Percentiles rank a stretch among this genome's conserved stretches.
Evolutionary conservation across 208 protist genomes (phyloP).

Genomic region (Phytomonas sp.): DNA sequence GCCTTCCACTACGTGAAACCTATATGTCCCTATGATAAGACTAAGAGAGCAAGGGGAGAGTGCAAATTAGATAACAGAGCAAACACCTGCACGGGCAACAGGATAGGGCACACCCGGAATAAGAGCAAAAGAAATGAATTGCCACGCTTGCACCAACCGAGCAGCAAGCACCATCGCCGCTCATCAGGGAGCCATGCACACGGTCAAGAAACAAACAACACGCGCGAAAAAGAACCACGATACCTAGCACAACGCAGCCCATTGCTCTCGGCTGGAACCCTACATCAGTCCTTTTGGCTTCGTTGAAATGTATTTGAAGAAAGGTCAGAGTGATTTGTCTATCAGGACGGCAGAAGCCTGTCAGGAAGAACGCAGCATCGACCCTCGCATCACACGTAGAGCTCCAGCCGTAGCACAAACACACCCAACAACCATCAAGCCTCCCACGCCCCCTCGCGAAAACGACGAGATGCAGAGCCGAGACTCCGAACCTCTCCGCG

Average conservation of each 20-base stretch:
- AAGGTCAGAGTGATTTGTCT: neutral
- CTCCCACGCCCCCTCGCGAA: conserved; percentile 6
- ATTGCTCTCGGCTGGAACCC: neutral
- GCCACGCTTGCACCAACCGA: neutral
- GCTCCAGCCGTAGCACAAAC: neutral
- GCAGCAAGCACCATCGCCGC: neutral
- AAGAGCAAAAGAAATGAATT: neutral
- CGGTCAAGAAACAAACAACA: neutral
- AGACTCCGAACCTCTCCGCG: neutral
- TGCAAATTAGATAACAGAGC: neutral
- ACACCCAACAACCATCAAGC: conserved; percentile 12
- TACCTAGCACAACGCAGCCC: neutral
- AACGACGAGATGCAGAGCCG: conserved; percentile 2
- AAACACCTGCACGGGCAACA: neutral
- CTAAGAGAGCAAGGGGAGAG: neutral
- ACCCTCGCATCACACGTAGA: conserved; percentile 12
- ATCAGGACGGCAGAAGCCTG: neutral
- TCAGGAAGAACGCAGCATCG: conserved; percentile 26
- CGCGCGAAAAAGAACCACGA: neutral
- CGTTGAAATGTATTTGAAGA: neutral
- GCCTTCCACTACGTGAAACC: neutral
- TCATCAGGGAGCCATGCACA: neutral
- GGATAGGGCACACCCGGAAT: neutral
- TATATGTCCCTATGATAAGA: neutral
- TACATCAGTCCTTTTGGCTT: neutral